Percentiles rank a stretch among this genome's conserved stretches.
Conservation (phyloP, 192 early-diverging fungal genomes). For the Helicostylum pulchrum region DNA sequence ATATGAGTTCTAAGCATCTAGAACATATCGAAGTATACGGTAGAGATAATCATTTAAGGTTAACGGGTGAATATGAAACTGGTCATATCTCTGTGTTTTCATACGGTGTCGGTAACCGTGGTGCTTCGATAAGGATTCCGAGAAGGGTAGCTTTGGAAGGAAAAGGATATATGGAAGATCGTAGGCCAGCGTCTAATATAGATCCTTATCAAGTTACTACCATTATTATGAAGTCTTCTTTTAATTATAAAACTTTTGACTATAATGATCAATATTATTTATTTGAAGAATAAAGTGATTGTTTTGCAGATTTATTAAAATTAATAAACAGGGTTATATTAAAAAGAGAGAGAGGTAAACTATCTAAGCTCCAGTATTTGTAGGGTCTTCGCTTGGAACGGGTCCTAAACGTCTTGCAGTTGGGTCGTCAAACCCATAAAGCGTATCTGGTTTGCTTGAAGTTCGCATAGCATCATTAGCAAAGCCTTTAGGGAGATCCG, state of each 20-base stretch:
- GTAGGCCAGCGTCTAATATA: slow-evolving; percentile 54
- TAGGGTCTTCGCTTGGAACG: slow-evolving; percentile 11
- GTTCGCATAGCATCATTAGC: slow-evolving; percentile 17
- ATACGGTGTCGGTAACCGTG: slow-evolving; percentile 51
- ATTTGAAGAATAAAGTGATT: too few relatives aligned
- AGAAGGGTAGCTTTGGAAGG: slow-evolving; percentile 45
- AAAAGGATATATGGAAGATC: slow-evolving; percentile 53
- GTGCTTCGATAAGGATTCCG: slow-evolving; percentile 57
- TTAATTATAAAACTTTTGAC: not conserved
- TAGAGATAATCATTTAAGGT: slow-evolving; percentile 49
- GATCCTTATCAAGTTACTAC: slow-evolving; percentile 52
- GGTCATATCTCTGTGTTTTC: slow-evolving; percentile 50
- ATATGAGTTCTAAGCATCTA: slow-evolving; percentile 38
- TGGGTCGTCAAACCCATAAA: slow-evolving; percentile 22
- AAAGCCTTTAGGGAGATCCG: slow-evolving; percentile 15
- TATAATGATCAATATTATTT: not conserved
- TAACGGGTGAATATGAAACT: slow-evolving; percentile 51
- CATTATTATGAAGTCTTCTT: slow-evolving; percentile 48
- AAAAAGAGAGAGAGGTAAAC: not conserved
- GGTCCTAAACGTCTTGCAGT: slow-evolving; percentile 18
- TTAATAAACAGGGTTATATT: not conserved
- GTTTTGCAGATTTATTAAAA: too few relatives aligned
- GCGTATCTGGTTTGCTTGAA: slow-evolving; percentile 3
- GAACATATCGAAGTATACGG: slow-evolving; percentile 57
- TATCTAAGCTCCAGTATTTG: slow-evolving; percentile 19